Evolutionary conservation across 2,329 filamentous ascomycete genomes (phyloP), one percentile per base, ranked within the genome.

Genomic region (Fusarium sp.): DNA sequence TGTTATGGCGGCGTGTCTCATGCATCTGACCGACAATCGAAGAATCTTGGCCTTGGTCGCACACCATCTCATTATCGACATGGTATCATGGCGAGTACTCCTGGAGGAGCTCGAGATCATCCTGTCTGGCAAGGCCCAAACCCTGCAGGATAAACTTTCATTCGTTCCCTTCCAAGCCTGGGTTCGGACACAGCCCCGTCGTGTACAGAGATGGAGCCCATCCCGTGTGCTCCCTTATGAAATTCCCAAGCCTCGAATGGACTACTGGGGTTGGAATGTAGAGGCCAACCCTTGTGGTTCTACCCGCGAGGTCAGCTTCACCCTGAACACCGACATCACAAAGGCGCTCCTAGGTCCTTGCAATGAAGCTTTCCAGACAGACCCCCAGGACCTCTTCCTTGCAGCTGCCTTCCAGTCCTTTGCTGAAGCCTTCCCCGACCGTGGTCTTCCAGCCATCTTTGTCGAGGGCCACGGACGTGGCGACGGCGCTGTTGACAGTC

Each of bases 1-100:
- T 14, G 32, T 55, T 15, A 19, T 55, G 3, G 52, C n/a, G 1
- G 52, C 20, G 1, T 35, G 23, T 46, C 11, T 48, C 4, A 32
- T 48, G 20, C 2, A 32, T 14, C 22, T n/a, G 19, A 48, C 14
- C 22, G 23, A 15, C 25, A 37, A 2, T 8, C 39, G 7, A 7
- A 23, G 23, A 23, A 23, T 23, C 23, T 23, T 55, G 4, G 23
- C 20, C 17, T 22, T 55, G 9, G n/a, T 20, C 2, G 35, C 44
- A 9, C 52, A 55, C 7, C 52, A 48, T 41, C 52, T 55, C 2
- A 19, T 55, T 7, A n/a, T 48, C 5, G 52, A 55, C 10, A 37
- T 55, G 13, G 52, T 55, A 7, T 55, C 52, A 32, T 55, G 52
- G 52, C 23, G 52, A 2, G 48, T 50, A 9, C 35, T 56, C 6